Evolutionary conservation across 352 stramenopile species (phyloP), one percentile per base, ranked within the genome.

Genomic region (Phytophthora pinifolia): DNA sequence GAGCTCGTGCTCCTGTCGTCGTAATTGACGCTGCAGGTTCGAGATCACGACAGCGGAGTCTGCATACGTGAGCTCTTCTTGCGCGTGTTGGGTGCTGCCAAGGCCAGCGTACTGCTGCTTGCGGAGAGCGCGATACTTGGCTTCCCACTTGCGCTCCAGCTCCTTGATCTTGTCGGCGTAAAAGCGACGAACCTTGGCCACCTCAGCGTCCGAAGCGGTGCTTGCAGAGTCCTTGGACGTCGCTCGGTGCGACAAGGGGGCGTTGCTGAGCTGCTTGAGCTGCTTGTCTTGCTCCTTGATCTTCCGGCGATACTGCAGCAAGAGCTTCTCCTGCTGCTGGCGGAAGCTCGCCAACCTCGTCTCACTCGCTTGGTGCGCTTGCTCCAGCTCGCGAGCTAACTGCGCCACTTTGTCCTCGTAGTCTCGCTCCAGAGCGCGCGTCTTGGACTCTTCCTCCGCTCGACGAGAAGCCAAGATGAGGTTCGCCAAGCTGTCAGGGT

Each of bases 401-500:
- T 62, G 66, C 18, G 54, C 46, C 14, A 94, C 9, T 32, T 83
- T 67, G 9, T 65, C 48, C 22, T 78, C 34, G 15, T 79, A 76
- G 4, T 75, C 49, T 10, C 51, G 48, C 7, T 75, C 53, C 13
- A 88, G 46, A 13, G 72, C 41, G 15, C 60, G 43, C 10, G 72
- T 67, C n/a, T 74, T 80, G 4, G 70, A 78, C 25, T 90, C 79
- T 43, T 92, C 79, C 8, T 88, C 71, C 3, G 73, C 75, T 42
- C 85, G 82, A 29, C 74, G 72, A 54, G 79, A 86, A 20, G 76
- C 79, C 14, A 93, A 53, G 32, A 92, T 89, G 18, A 95, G 65
- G 48, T 86, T 93, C 9, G 85, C 67, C 32, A 95, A 59, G 34
- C 81, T 93, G 22, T 95, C 80, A 1, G 85, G 85, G 27, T 95